Percentiles rank a stretch among this genome's conserved stretches.
Evolutionary conservation across 2,329 filamentous ascomycete genomes (phyloP).

Genomic region (Fusarium chlamydosporum): DNA sequence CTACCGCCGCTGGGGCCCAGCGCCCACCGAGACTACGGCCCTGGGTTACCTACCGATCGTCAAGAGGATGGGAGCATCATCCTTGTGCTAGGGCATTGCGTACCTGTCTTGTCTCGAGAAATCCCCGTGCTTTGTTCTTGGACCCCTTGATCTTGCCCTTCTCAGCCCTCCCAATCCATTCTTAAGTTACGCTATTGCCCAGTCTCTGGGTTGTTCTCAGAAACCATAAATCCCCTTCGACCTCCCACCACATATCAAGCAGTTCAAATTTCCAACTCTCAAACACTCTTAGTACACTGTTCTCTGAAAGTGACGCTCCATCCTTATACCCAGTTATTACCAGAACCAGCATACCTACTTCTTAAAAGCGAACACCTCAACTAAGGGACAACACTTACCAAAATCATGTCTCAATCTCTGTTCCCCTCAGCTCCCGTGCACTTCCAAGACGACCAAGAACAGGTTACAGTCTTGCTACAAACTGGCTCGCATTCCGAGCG

Average conservation of each 20-base stretch:
- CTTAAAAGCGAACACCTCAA: neutral
- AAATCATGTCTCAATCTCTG: conserved; percentile 27
- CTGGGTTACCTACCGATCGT: conserved; percentile 48
- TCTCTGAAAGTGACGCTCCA: conserved; percentile 19
- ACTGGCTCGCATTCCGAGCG: neutral
- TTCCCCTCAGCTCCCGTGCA: neutral
- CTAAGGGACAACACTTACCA: conserved; percentile 19
- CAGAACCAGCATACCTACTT: neutral
- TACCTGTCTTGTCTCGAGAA: conserved; percentile 39
- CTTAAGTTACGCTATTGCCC: conserved; percentile 28
- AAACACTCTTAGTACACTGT: conserved; percentile 36
- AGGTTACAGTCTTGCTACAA: neutral
- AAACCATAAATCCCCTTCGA: conserved; percentile 56
- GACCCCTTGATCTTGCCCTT: conserved; percentile 47
- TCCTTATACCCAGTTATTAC: conserved; percentile 1
- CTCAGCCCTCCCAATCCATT: conserved; percentile 36
- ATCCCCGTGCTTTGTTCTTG: conserved; percentile 38
- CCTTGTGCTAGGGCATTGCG: conserved; percentile 37
- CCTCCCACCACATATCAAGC: conserved; percentile 47
- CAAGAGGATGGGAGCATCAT: conserved; percentile 45
- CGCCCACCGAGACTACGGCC: conserved; percentile 48
- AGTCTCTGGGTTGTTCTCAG: conserved; percentile 34
- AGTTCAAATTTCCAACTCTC: conserved; percentile 15
- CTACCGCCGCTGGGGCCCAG: conserved; percentile 42
- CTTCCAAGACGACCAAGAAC: conserved; percentile 3